phyloP scores from a whole-genome alignment of 179 eudicot species.

The Carnegiea gigantea region DNA sequence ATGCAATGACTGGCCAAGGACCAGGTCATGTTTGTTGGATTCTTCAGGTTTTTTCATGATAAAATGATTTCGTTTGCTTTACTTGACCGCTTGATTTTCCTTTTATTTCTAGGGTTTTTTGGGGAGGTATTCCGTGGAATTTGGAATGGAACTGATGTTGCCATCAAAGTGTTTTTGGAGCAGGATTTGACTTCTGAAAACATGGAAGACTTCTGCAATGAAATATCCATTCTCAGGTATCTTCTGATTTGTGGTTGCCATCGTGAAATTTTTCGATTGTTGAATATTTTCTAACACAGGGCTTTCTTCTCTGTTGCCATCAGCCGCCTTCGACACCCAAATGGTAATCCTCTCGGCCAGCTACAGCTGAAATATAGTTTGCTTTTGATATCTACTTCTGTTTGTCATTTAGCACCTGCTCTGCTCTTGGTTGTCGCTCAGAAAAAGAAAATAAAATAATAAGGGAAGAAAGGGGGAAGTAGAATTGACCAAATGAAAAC shows the following conservation, averaged over 20 bases:
- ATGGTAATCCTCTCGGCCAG: slow-evolving; percentile 51
- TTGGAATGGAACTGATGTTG: slow-evolving; percentile 99
- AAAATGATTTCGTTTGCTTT: neutral
- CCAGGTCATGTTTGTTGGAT: neutral
- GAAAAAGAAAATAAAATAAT: neutral
- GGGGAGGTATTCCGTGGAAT: slow-evolving; percentile 97
- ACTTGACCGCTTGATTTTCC: neutral
- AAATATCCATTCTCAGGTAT: slow-evolving; percentile 90
- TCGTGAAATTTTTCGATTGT: neutral
- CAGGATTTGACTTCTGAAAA: slow-evolving; percentile 97
- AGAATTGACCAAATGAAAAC: neutral
- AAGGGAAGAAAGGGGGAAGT: neutral
- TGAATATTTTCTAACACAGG: slow-evolving; percentile 14
- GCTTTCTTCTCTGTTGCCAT: slow-evolving; percentile 22
- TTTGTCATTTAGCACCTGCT: neutral
- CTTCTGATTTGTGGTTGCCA: slow-evolving; percentile 1
- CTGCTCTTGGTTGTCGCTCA: neutral
- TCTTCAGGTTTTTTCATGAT: no score
- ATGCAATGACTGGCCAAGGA: neutral
- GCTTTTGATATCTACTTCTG: neutral
- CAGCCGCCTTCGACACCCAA: slow-evolving; percentile 99
- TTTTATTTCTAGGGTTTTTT: slow-evolving; percentile 61
- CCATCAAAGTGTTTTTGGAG: slow-evolving; percentile 93
- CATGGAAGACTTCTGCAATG: slow-evolving; percentile 98
- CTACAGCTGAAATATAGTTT: neutral